A percentile compares a stretch with the other conserved stretches of the same genome.
phyloP scores from a whole-genome alignment of 129 eudicot genomes.

The Heracleum sosnowskyi region DNA sequence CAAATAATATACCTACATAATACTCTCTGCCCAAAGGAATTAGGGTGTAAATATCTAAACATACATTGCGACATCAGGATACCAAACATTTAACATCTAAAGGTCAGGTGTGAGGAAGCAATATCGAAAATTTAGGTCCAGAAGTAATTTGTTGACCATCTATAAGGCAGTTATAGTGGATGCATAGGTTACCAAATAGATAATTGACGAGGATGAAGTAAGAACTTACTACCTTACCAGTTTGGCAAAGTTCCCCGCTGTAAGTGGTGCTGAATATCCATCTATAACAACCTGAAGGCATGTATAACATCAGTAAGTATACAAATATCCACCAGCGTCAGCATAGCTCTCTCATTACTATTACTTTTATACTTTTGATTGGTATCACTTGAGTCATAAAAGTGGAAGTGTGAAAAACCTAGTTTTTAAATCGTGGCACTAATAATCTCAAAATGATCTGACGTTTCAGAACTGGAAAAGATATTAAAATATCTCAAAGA shows the following conservation, averaged over 20 bases:
- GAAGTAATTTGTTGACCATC: not conserved
- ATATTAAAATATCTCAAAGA: not conserved
- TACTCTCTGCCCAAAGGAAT: not conserved
- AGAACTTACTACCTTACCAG: conserved; percentile 89
- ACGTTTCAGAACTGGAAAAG: too few species aligned
- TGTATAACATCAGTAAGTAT: conserved; percentile 12
- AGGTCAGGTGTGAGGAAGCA: not conserved
- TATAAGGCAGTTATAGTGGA: not conserved
- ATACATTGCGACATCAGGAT: not conserved
- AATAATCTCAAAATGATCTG: not conserved
- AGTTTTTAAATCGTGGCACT: not conserved
- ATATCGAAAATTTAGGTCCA: not conserved
- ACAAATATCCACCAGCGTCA: not conserved
- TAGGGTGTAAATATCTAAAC: not conserved
- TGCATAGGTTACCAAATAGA: not conserved
- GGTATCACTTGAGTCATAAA: not conserved
- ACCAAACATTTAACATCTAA: not conserved
- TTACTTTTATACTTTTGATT: not conserved
- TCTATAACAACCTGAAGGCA: conserved; percentile 75
- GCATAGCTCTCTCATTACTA: not conserved
- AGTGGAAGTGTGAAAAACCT: not conserved
- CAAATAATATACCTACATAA: not conserved
- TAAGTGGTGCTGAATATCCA: conserved; percentile 96
- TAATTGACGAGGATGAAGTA: conserved; percentile 19
- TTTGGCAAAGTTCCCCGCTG: conserved; percentile 94